phyloP scores from a whole-genome alignment of 148 eudicot genomes.

The Fagopyrum esculentum region DNA sequence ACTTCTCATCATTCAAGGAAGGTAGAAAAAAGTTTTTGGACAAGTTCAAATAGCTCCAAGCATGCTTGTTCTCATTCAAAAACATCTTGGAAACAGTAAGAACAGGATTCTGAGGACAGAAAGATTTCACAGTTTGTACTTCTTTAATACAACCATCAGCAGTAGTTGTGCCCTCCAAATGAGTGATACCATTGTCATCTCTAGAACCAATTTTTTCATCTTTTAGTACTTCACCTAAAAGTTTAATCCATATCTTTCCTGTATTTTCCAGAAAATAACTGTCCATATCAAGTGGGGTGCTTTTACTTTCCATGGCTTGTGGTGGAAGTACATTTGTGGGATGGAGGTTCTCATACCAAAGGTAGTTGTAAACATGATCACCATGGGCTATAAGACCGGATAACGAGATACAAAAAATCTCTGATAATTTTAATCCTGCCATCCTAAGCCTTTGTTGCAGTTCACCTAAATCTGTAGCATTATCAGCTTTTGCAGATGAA shows the following conservation, averaged over 20 bases:
- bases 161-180: slow-evolving; percentile 21
- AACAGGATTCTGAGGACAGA: slow-evolving; percentile 68
- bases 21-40: slow-evolving; percentile 56
- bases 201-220: slow-evolving; percentile 27
- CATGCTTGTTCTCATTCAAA: slow-evolving; percentile 43
- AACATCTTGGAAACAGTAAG: slow-evolving; percentile 53
- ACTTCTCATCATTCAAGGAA: slow-evolving; percentile 71
- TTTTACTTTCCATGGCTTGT: slow-evolving; percentile 18
- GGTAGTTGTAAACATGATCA: slow-evolving; percentile 62
- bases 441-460: slow-evolving; percentile 21
- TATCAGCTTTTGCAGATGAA: slow-evolving; percentile 11
- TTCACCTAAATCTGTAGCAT: slow-evolving; percentile 17
- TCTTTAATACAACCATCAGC: slow-evolving; percentile 22
- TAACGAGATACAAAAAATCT: slow-evolving; percentile 73
- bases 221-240: slow-evolving; percentile 41
- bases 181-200: slow-evolving; percentile 11
- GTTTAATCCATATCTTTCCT: slow-evolving; percentile 52
- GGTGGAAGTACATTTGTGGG: slow-evolving; percentile 26
- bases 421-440: slow-evolving; percentile 64
- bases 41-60: slow-evolving; percentile 51
- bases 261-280: slow-evolving; percentile 23
- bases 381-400: slow-evolving; percentile 79
- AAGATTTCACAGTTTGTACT: slow-evolving; percentile 26
- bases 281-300: slow-evolving; percentile 13
- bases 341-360: slow-evolving; percentile 38